phyloP scores from a whole-genome alignment of 2,329 filamentous ascomycete species.

The Trichoderma polysporum region DNA sequence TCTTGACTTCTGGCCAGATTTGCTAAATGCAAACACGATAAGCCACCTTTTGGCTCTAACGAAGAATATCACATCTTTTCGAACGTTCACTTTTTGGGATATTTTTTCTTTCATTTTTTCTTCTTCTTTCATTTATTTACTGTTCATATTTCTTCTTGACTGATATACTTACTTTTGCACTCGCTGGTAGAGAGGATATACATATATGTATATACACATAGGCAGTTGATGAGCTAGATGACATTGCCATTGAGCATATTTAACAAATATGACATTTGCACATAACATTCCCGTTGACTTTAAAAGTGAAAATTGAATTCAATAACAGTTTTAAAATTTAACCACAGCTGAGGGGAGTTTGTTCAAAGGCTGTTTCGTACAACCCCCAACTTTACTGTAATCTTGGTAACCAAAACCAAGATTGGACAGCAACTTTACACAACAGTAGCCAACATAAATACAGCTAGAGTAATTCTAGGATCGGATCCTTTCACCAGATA shows the following conservation, averaged over 20 bases:
- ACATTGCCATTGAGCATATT: background rate
- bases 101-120: background rate
- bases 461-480: no score
- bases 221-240: background rate
- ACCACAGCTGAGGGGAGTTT: background rate
- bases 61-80: background rate
- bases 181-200: background rate
- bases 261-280: background rate
- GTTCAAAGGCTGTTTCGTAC: no score
- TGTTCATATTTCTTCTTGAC: background rate
- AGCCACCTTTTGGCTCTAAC: background rate
- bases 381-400: no score
- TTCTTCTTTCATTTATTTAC: background rate
- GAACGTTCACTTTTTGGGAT: background rate
- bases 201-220: background rate
- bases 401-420: no score
- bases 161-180: background rate
- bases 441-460: no score
- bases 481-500: no score
- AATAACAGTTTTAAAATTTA: background rate
- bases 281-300: background rate
- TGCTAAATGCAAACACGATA: conserved; percentile 4
- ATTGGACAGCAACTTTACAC: no score
- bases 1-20: conserved; percentile 17
- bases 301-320: background rate